Base-by-base conservation (phyloP, 768 basidiomycete species). In the Trichaptum fuscoviolaceum region DNA sequence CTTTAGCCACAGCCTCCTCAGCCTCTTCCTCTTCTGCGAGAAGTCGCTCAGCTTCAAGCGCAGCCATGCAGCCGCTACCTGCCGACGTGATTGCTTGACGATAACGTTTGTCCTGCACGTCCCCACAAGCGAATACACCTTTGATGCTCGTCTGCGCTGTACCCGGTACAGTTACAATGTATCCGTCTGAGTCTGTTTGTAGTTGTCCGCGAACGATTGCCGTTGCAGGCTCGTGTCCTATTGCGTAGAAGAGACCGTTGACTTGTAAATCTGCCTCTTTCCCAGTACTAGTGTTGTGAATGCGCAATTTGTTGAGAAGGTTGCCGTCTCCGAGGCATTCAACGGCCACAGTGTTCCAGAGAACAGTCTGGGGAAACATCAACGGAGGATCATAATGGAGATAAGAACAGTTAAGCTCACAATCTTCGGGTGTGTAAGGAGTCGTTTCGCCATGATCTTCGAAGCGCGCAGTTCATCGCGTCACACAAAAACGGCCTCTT, bases 71-170 rank as follows among this genome's bases (percentile, higher is more conserved):
- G 0, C 96, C 92, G 71, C 90, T 93, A 10, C 93, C 93, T 7
- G 93, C 94, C 69, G 88, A 90, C 23, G 94, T 95, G 74, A 95
- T 92, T 12, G 96, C 97, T 78, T 99, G 97, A 52, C 96, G 82
- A 75, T 96, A 99, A 64, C 89, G 82, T 80, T 97, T 98, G 74
- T 99, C 96, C 79, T 99, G 96, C 0, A 99, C 97, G 72, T 99
- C 97, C 66, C 97, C 97, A 15, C 97, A 97, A 0, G 97, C 97
- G 75, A 95, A 99, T n/a, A 99, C 94, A 67, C 96, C 97, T 76
- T 88, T 92, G 67, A 99, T 88, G 63, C 88, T 92, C 0, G 97
- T 99, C 78, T 95, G 90, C 8, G 96, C 91, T 10, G 96, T 98
- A 8, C 97, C 97, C 1, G 97, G 96, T 2, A 95, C 88, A 18